Evolutionary conservation across 441 rosid genomes (phyloP).

Genomic region (Pelargonium australe): DNA sequence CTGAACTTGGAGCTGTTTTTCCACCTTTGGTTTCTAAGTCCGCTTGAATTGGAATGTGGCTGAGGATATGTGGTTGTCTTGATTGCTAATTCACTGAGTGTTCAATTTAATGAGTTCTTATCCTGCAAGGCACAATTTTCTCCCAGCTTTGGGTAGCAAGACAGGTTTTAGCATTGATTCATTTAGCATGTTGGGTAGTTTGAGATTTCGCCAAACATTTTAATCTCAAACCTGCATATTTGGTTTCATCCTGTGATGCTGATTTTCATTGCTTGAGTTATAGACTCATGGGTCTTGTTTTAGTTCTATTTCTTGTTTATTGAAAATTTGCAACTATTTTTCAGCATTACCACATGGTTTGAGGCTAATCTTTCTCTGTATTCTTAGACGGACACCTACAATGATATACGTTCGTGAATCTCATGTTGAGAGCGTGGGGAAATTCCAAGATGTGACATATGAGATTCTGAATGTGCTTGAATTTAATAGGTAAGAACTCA

Average conservation of each 20-base stretch:
- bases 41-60: background rate
- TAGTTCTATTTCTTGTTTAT: too few relatives aligned
- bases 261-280: background rate
- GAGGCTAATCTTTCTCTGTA: conserved; percentile 19
- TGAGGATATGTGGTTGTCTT: background rate
- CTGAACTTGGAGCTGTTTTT: background rate
- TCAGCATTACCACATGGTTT: too few relatives aligned
- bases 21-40: background rate
- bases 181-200: background rate
- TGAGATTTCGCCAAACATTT: background rate
- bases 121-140: background rate
- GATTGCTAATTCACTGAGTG: background rate
- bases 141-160: background rate
- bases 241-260: background rate
- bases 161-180: background rate
- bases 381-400: conserved; percentile 93
- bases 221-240: background rate
- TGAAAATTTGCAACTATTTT: too few relatives aligned
- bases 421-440: conserved; percentile 88
- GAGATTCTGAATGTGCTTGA: conserved; percentile 97
- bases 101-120: background rate
- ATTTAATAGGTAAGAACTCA: conserved; percentile 72
- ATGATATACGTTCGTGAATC: conserved; percentile 91
- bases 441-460: conserved; percentile 67
- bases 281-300: too few relatives aligned